A percentile compares a stretch with the other conserved stretches of the same genome.
These are phyloP conservation scores for Monoraphidium neglectum DNA, from an alignment of 139 green algal genomes.

Conservation along the genomic window DNA sequence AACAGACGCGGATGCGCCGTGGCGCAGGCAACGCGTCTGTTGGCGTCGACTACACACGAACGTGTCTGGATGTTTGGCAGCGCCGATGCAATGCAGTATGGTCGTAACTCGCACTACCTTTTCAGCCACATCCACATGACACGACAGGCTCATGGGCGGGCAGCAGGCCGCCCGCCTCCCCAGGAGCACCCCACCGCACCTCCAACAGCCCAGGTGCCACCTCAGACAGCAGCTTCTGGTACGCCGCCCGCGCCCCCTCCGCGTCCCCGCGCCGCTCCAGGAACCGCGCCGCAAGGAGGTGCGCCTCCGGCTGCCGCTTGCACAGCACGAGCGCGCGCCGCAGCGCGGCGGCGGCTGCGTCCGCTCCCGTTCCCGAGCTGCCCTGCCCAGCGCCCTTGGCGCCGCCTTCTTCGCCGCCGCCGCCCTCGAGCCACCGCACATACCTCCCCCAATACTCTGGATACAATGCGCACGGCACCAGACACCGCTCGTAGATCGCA, in stretches of 20 bases:
- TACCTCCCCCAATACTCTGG: slow-evolving; percentile 89
- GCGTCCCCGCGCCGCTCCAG: slow-evolving; percentile 63
- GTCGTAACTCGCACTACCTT: too few species aligned
- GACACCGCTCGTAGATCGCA: slow-evolving; percentile 83
- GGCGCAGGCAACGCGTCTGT: too few species aligned
- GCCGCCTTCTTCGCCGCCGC: slow-evolving; percentile 33
- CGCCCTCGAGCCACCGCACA: slow-evolving; percentile 61
- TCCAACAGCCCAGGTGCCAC: slow-evolving; percentile 64
- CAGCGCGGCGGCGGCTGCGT: slow-evolving; percentile 37
- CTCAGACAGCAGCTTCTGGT: slow-evolving; percentile 38
- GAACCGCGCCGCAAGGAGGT: slow-evolving; percentile 72
- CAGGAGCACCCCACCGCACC: not conserved
- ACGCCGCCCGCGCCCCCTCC: slow-evolving; percentile 45
- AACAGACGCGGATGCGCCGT: too few species aligned
- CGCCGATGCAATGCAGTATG: too few species aligned
- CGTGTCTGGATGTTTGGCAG: too few species aligned
- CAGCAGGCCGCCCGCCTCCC: not conserved
- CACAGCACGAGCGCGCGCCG: slow-evolving; percentile 64
- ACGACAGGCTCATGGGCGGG: too few species aligned
- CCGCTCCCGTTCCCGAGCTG: slow-evolving; percentile 26
- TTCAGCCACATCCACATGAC: too few species aligned
- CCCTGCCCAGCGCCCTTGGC: too few species aligned
- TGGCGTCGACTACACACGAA: too few species aligned
- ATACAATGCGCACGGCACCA: slow-evolving; percentile 84
- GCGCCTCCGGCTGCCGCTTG: slow-evolving; percentile 62